These are phyloP conservation scores for Candida xiaguanensis DNA, from an alignment of 805 yeast species.

Conservation along the genomic window DNA sequence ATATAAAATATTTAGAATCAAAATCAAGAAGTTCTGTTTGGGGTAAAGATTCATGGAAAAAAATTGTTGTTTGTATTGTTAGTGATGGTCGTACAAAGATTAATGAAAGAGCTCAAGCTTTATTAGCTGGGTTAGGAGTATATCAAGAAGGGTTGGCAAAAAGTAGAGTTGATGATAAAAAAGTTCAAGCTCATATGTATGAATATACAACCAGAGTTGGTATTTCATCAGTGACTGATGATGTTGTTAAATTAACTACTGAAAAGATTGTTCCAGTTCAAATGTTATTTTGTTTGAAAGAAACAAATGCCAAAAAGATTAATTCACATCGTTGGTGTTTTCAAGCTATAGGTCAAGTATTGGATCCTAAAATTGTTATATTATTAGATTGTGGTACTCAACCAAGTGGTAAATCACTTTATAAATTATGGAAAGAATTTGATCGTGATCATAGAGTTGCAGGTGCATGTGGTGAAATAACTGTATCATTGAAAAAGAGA, in stretches of 20 bases:
- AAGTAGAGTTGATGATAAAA: slow-evolving; percentile 53
- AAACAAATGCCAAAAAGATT: slow-evolving; percentile 59
- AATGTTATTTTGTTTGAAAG: slow-evolving; percentile 58
- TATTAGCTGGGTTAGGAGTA: slow-evolving; percentile 61
- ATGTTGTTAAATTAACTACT: slow-evolving; percentile 50
- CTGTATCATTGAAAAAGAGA: slow-evolving; percentile 48
- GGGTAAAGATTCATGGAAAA: slow-evolving; percentile 55
- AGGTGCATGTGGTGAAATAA: slow-evolving; percentile 72
- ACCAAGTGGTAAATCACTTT: slow-evolving; percentile 54
- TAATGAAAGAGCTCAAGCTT: slow-evolving; percentile 58
- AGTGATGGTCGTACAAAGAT: slow-evolving; percentile 66
- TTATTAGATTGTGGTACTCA: slow-evolving; percentile 64
- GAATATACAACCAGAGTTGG: slow-evolving; percentile 64
- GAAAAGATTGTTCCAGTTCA: slow-evolving; percentile 62
- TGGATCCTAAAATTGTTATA: slow-evolving; percentile 55
- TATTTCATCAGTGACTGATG: slow-evolving; percentile 39
- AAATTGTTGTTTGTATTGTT: slow-evolving; percentile 58
- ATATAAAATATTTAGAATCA: slow-evolving; percentile 54
- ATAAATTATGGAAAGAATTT: slow-evolving; percentile 61
- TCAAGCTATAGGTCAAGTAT: slow-evolving; percentile 56
- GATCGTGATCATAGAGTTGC: slow-evolving; percentile 57
- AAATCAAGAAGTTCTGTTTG: slow-evolving; percentile 44
- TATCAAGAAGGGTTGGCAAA: slow-evolving; percentile 67
- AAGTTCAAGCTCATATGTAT: slow-evolving; percentile 61
- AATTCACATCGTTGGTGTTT: slow-evolving; percentile 70